Conservation (phyloP, 2,329 filamentous ascomycete genomes). For the Metarhizium brunneum region DNA sequence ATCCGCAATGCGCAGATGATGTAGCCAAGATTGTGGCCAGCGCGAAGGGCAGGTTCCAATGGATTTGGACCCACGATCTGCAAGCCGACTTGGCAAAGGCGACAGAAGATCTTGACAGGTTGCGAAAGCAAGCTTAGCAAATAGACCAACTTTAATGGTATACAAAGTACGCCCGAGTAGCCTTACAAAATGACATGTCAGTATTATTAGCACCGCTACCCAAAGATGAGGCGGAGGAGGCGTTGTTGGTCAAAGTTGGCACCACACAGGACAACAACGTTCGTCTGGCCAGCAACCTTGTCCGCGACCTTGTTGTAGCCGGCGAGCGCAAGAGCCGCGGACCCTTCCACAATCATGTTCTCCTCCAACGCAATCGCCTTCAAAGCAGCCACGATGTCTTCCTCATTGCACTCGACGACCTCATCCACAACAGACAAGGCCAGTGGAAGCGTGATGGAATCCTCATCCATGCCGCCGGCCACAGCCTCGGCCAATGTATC, state of each 20-base stretch:
- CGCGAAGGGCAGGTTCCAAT: not conserved
- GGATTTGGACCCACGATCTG: not conserved
- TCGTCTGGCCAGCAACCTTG: slow-evolving; percentile 8
- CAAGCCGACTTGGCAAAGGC: not conserved
- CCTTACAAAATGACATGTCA: too few species aligned
- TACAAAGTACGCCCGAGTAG: not conserved
- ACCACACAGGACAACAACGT: slow-evolving; percentile 12
- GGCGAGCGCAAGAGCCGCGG: slow-evolving; percentile 13
- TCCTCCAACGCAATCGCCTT: slow-evolving; percentile 11
- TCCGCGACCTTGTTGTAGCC: slow-evolving; percentile 11
- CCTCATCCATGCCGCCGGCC: slow-evolving; percentile 14
- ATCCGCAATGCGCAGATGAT: not conserved
- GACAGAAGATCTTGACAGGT: not conserved
- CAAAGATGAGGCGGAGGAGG: not conserved
- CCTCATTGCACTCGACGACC: slow-evolving; percentile 13
- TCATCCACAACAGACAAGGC: slow-evolving; percentile 12
- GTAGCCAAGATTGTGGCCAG: not conserved
- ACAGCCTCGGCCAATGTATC: slow-evolving; percentile 15
- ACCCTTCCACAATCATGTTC: slow-evolving; percentile 16
- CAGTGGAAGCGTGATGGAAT: slow-evolving; percentile 13
- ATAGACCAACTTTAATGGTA: not conserved
- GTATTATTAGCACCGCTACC: too few species aligned
- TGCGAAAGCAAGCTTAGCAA: not conserved
- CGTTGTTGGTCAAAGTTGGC: slow-evolving; percentile 7
- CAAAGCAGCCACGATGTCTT: slow-evolving; percentile 9